phyloP scores from a whole-genome alignment of 306 rosid species.

The Quercus wislizeni region DNA sequence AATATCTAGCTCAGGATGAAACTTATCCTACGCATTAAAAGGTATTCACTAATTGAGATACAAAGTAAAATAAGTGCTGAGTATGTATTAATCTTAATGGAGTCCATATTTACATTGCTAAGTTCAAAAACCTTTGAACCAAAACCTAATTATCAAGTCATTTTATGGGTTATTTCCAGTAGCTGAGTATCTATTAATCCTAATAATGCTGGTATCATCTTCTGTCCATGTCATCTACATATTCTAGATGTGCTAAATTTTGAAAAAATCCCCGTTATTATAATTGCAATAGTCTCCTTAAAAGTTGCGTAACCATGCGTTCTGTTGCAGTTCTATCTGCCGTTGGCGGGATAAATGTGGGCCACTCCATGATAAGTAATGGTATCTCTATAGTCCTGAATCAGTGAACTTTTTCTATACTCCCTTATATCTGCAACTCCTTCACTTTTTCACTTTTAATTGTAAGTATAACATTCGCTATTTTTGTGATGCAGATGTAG shows the following conservation, averaged over 20 bases:
- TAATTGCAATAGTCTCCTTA: neutral
- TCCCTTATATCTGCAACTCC: neutral
- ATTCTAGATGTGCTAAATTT: neutral
- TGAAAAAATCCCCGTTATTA: neutral
- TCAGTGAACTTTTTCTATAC: slow-evolving; percentile 15
- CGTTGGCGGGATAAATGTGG: slow-evolving; percentile 94
- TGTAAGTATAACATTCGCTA: slow-evolving; percentile 14
- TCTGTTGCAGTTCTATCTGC: slow-evolving; percentile 80
- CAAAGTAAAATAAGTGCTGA: neutral
- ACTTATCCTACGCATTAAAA: too few species aligned
- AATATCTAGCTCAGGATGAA: too few species aligned
- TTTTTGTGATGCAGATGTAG: slow-evolving; percentile 58
- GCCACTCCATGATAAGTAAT: slow-evolving; percentile 49
- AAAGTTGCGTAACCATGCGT: slow-evolving; percentile 26
- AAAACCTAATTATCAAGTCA: neutral
- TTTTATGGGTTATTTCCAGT: neutral
- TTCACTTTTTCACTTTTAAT: neutral
- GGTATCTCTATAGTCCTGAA: slow-evolving; percentile 48
- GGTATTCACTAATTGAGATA: too few species aligned
- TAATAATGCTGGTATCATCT: neutral
- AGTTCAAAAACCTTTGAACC: neutral
- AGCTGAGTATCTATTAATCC: neutral
- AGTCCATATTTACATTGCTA: neutral
- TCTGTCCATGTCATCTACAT: neutral
- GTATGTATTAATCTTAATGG: neutral